phyloP scores from a whole-genome alignment of 305 asterid genomes.

The Solanum hybrid region DNA sequence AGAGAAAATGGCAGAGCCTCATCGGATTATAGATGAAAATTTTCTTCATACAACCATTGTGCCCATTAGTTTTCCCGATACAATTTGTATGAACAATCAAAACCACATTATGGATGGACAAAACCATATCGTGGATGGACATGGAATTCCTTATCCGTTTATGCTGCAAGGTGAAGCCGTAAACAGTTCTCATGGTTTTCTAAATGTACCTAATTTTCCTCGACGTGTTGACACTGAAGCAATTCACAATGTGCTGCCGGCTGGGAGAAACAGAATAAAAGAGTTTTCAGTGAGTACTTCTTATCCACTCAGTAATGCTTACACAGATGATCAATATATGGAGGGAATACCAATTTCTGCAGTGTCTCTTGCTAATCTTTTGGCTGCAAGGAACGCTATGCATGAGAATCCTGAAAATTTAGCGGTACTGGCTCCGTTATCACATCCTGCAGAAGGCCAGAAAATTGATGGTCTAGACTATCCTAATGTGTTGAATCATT shows the following conservation, averaged over 20 bases:
- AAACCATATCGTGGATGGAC: conserved; percentile 14
- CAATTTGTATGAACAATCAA: conserved; percentile 15
- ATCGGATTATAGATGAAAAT: conserved; percentile 19
- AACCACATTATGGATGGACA: conserved; percentile 17
- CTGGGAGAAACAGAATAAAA: conserved; percentile 7
- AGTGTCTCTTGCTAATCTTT: conserved; percentile 17
- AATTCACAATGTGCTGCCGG: conserved; percentile 15
- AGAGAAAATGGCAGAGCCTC: conserved; percentile 18
- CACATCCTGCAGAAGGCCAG: conserved; percentile 18
- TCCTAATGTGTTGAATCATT: conserved; percentile 13
- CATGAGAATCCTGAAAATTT: conserved; percentile 21
- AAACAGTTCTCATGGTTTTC: conserved; percentile 14
- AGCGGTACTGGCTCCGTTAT: conserved; percentile 12
- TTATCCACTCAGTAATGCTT: conserved; percentile 15
- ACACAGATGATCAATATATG: conserved; percentile 11
- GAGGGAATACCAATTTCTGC: conserved; percentile 31
- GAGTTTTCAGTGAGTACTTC: conserved; percentile 18
- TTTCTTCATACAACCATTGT: conserved; percentile 15
- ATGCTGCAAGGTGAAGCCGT: conserved; percentile 23
- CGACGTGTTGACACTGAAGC: conserved; percentile 8
- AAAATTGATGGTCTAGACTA: conserved; percentile 13
- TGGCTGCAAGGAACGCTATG: conserved; percentile 15
- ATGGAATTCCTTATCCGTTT: conserved; percentile 30
- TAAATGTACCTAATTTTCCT: conserved; percentile 8
- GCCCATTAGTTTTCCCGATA: conserved; percentile 12